A percentile compares a stretch with the other conserved stretches of the same genome.
Evolutionary conservation across 23 red algal genomes (phyloP).

Genomic region (Chondrus crispus): DNA sequence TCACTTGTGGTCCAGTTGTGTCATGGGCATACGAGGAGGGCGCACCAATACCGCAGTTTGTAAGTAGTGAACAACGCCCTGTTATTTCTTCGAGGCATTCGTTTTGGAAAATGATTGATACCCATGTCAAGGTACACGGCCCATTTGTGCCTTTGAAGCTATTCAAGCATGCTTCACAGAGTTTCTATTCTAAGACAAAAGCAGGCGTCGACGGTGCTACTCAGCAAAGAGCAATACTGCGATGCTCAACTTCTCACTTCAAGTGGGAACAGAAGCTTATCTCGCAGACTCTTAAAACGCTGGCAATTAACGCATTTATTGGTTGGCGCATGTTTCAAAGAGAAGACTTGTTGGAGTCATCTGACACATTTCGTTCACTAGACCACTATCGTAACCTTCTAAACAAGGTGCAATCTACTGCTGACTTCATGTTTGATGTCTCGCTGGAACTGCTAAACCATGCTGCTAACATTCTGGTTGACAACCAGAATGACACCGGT

Average conservation of each 20-base stretch:
- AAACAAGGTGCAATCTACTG: background rate
- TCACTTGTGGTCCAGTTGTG: background rate
- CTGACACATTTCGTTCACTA: background rate
- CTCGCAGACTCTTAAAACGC: background rate
- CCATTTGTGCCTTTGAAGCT: background rate
- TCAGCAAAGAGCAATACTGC: background rate
- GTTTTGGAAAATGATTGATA: background rate
- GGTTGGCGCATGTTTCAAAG: background rate
- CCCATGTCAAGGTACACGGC: background rate
- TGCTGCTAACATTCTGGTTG: background rate
- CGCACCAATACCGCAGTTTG: background rate
- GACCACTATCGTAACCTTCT: slow-evolving; percentile 3
- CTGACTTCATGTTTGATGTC: background rate
- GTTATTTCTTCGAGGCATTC: background rate
- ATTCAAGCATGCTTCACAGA: background rate
- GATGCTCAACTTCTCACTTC: background rate
- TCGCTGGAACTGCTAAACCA: background rate
- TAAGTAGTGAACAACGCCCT: background rate
- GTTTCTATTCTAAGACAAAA: slow-evolving; percentile 4
- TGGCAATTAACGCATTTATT: background rate
- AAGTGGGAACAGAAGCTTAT: background rate
- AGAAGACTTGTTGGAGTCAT: background rate
- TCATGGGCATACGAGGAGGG: background rate
- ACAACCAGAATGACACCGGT: background rate
- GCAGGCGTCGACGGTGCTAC: background rate